These are phyloP conservation scores for Carpinus fangiana DNA, from an alignment of 306 rosid genomes.

Conservation along the genomic window DNA sequence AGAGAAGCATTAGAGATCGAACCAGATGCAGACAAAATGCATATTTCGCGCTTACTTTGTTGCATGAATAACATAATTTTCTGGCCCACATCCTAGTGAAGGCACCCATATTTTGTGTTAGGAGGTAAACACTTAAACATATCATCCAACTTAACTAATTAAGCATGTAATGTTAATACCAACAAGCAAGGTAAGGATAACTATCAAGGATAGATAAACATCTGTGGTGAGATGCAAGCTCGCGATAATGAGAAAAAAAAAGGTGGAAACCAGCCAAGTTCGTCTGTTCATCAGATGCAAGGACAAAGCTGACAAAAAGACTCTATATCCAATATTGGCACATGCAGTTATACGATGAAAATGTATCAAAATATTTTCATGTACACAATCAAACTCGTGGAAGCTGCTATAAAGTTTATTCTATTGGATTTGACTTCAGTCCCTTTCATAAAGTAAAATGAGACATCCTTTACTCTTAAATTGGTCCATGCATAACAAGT, in stretches of 20 bases:
- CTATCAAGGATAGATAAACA: background rate
- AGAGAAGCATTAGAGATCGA: constrained; percentile 86
- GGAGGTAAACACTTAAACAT: constrained; percentile 25
- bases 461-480: too few species aligned
- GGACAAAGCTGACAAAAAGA: background rate
- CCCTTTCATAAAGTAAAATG: background rate
- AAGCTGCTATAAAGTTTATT: background rate
- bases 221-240: background rate
- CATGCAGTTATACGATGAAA: background rate
- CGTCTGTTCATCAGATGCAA: background rate
- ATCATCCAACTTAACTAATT: constrained; percentile 16
- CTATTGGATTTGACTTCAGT: background rate
- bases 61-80: constrained; percentile 91
- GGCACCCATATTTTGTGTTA: constrained; percentile 37
- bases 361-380: background rate
- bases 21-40: constrained; percentile 93
- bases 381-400: background rate
- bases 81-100: constrained; percentile 89
- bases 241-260: background rate
- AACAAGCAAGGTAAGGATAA: background rate
- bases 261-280: background rate
- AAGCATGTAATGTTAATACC: background rate
- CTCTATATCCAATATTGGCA: background rate
- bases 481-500: background rate
- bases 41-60: constrained; percentile 91